Conservation (phyloP, 1,139 yeast genomes). For the Suhomyces wounanorum region DNA sequence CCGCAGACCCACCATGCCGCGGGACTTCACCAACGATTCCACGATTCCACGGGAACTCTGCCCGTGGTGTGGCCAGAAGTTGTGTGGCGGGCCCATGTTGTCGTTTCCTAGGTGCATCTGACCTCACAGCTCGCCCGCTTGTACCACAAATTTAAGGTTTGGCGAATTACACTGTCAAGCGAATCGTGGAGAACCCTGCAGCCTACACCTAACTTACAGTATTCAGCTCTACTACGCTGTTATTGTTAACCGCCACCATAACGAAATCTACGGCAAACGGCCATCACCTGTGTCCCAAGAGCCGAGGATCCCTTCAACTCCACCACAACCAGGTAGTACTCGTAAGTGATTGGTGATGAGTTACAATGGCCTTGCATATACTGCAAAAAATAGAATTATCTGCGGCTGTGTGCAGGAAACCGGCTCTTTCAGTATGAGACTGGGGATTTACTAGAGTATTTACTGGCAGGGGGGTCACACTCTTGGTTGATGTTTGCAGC, state of each 20-base stretch:
- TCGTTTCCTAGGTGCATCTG: too few species aligned
- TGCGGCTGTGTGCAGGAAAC: neutral
- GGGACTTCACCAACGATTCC: too few species aligned
- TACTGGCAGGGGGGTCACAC: neutral
- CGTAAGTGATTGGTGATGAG: neutral
- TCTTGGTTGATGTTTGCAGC: neutral
- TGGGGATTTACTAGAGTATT: neutral
- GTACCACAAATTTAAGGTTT: neutral
- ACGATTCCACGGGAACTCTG: too few species aligned
- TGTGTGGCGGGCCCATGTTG: too few species aligned
- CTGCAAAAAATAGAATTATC: neutral
- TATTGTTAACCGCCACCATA: neutral
- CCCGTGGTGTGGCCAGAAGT: too few species aligned
- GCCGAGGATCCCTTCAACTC: neutral
- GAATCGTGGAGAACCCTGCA: constrained; percentile 3
- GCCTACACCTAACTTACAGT: neutral
- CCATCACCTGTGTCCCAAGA: neutral
- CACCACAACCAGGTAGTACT: neutral
- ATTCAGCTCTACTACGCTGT: neutral
- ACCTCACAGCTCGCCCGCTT: too few species aligned
- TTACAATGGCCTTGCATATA: neutral
- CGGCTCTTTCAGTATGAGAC: neutral
- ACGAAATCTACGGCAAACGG: neutral
- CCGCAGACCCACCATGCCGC: too few species aligned
- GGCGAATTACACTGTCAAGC: constrained; percentile 1